Base-by-base conservation (phyloP, 192 early-diverging fungal species). In the Coemansia sp. region DNA sequence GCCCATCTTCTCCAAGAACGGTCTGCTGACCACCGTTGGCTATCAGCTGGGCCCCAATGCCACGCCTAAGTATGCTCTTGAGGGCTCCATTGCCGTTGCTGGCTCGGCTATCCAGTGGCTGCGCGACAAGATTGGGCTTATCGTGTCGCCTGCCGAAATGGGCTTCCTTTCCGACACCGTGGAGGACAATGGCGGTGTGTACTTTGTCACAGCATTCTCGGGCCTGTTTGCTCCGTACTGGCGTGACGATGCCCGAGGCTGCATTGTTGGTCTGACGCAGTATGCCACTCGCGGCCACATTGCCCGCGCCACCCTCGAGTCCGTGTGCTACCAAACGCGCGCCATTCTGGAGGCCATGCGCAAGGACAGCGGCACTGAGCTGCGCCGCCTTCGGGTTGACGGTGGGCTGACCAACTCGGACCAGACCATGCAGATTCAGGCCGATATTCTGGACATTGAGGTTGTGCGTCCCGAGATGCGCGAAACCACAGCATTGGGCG, bases 151-250 rank as follows among this genome's bases (percentile, higher is more conserved):
- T 3, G 40, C 65, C 20, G 92, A 97, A 50, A 83, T 97, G 46
- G 87, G 84, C 55, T 58, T 52, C 9, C 70, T 94, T n/a, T 88
- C 93, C 18, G 68, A 78, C 12, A 48, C 58, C 8, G 88, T 89
- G 12, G 55, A 81, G 15, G 83, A 92, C 56, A 94, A 86, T 14
- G 91, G 88, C 36, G 93, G 89, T 38, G 90, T 97, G 35, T 93
- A 94, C 67, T 97, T 97, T 86, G 92, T 97, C 31, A 91, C 94
- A 0, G 94, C 94, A 0, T 94, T 97, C 66, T 86, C 84, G 37
- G 94, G 94, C 0, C 82, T 97, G 15, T 94, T 90, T 82, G 94
- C 94, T 11, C 94, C 94, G 3, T 91, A 97, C 73, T 97, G 94
- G 94, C 76, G 91, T 31, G 84, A 87, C 40, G 94, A 94, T 72